phyloP scores from a whole-genome alignment of 352 stramenopile species.

The Globisporangium barbulae region DNA sequence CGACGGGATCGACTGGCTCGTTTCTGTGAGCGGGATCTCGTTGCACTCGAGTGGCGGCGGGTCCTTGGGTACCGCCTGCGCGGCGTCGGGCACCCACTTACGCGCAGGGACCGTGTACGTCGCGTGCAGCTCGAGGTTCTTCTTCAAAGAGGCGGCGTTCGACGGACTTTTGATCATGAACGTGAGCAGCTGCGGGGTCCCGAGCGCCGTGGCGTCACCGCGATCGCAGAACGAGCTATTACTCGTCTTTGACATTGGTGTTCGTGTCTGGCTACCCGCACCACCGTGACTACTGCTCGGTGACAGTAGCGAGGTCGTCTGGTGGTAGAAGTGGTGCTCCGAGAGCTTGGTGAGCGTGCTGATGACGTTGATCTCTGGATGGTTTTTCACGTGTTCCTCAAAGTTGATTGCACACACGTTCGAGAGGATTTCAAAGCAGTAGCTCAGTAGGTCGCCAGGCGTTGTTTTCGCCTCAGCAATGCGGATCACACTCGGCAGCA shows the following conservation, averaged over 20 bases:
- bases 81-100: conserved; percentile 52
- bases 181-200: conserved; percentile 42
- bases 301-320: neutral
- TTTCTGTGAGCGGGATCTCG: conserved; percentile 58
- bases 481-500: conserved; percentile 46
- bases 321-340: conserved; percentile 29
- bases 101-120: conserved; percentile 55
- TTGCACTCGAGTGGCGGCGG: conserved; percentile 50
- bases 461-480: conserved; percentile 36
- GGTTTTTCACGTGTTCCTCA: conserved; percentile 33
- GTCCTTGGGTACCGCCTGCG: conserved; percentile 38
- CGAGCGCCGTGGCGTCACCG: conserved; percentile 29
- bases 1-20: conserved; percentile 40
- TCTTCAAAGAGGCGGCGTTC: conserved; percentile 47
- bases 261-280: neutral
- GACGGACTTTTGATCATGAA: conserved; percentile 54
- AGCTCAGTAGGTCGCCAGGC: conserved; percentile 28
- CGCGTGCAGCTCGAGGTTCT: conserved; percentile 61
- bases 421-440: conserved; percentile 75
- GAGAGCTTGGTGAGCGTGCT: conserved; percentile 67
- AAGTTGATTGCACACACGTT: conserved; percentile 64
- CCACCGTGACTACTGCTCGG: neutral
- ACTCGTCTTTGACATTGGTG: neutral
- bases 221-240: conserved; percentile 39
- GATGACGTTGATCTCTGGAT: conserved; percentile 65